Percentiles rank a stretch among this genome's conserved stretches.
Evolutionary conservation across 495 filamentous ascomycete species (phyloP).

Genomic region (Clohesyomyces aquaticus): DNA sequence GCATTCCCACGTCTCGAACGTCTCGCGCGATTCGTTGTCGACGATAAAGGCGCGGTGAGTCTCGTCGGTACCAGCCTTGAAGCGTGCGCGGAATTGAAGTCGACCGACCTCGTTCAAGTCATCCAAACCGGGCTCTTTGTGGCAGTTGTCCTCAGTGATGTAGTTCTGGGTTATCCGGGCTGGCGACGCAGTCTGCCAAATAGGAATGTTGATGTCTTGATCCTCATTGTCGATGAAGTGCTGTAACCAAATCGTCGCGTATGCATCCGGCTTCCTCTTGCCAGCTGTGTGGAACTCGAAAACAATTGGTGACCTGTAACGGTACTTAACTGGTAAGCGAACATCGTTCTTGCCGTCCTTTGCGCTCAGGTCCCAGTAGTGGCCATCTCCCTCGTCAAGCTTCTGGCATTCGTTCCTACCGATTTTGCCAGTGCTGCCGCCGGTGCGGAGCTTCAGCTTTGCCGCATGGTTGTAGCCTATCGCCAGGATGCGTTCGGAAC

Average conservation of each 20-base stretch:
- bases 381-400: slow-evolving; percentile 60
- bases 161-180: slow-evolving; percentile 86
- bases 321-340: slow-evolving; percentile 83
- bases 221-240: slow-evolving; percentile 79
- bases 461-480: slow-evolving; percentile 60
- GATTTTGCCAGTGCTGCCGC: slow-evolving; percentile 78
- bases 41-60: slow-evolving; percentile 81
- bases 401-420: slow-evolving; percentile 59
- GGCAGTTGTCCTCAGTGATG: slow-evolving; percentile 72
- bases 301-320: slow-evolving; percentile 84
- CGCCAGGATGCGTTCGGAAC: slow-evolving; percentile 65
- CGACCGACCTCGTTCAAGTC: slow-evolving; percentile 80
- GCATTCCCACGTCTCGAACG: slow-evolving; percentile 91
- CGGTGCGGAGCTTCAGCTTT: slow-evolving; percentile 78
- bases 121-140: slow-evolving; percentile 64
- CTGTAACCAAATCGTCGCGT: slow-evolving; percentile 83
- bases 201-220: slow-evolving; percentile 75
- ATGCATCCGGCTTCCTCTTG: slow-evolving; percentile 71
- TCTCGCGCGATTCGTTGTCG: slow-evolving; percentile 88
- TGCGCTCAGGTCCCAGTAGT: slow-evolving; percentile 70
- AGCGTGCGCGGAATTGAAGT: slow-evolving; percentile 73
- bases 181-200: slow-evolving; percentile 78
- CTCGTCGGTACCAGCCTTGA: slow-evolving; percentile 88
- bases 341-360: slow-evolving; percentile 59
- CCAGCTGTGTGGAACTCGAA: slow-evolving; percentile 77